Evolutionary conservation across 2,329 filamentous ascomycete genomes (phyloP), one percentile per base, ranked within the genome.

Genomic region (Penicillium hordei): DNA sequence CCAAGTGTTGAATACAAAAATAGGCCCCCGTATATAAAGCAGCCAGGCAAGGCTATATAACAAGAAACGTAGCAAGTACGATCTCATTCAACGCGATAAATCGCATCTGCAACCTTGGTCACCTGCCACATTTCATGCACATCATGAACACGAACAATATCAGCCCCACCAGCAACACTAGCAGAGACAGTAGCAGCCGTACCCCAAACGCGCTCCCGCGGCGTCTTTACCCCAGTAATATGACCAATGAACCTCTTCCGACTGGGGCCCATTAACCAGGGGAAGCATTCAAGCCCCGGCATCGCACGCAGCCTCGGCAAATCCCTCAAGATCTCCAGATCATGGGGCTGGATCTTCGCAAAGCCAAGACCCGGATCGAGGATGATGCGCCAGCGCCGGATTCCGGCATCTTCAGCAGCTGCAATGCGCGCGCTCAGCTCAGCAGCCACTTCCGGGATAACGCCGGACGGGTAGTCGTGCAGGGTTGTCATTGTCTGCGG

Each of bases 361-460:
- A 99, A 99, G 0, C 94, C 94, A 33, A 99, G 84, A 0, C 94
- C 94, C 0, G 94, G 94, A 72, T 99, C 94, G 1, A 97, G 85
- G 34, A 97, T 87, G 63, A 99, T 95, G 63, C 93, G 89, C 94
- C 94, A 99, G 48, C 93, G 87, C 4, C 90, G 83, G 43, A 99
- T 84, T 0, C 94, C 94, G 0, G 91, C 92, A 15, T 79, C 82
- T 73, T 95, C 78, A n/a, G 94, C 94, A 2, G 85, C 90, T 0
- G 78, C 78, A 5, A 97, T 83, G 17, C 93, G 88, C 9, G 77
- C 81, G 3, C 82, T 78, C 5, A 97, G 83, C 75, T 96, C 93
- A 1, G 71, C 66, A 6, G 82, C 85, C 3, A 96, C 81, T 10
- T 83, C 85, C 0, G 80, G 71, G 21, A 93, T 77, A 25, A 96